Conservation (phyloP, 805 yeast species). For the Kazachstania viticola region DNA sequence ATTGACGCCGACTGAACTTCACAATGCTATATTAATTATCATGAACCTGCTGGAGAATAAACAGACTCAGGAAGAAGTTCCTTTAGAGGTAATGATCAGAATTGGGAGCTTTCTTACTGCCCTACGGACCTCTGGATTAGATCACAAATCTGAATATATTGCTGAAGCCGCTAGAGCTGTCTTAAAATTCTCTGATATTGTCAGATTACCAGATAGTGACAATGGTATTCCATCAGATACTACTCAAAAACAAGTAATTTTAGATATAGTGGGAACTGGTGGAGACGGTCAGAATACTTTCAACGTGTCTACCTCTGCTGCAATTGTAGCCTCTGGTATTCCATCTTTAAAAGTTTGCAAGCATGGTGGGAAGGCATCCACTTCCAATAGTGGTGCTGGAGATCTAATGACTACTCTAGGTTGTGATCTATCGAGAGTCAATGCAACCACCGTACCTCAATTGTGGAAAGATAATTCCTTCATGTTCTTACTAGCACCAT, state of each 20-base stretch:
- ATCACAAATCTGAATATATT: conserved; percentile 68
- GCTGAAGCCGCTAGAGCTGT: conserved; percentile 79
- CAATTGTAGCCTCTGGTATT: conserved; percentile 90
- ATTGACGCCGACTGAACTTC: conserved; percentile 53
- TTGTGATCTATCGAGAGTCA: conserved; percentile 65
- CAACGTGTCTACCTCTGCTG: conserved; percentile 90
- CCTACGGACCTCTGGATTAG: conserved; percentile 60
- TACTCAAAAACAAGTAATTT: conserved; percentile 1
- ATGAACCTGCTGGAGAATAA: conserved; percentile 48
- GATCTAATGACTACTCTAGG: conserved; percentile 78
- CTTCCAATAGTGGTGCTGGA: conserved; percentile 89
- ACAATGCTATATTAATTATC: conserved; percentile 48
- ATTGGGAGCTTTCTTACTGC: conserved; percentile 72
- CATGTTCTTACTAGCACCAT: conserved; percentile 83
- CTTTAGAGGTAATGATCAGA: conserved; percentile 36
- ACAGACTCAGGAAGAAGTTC: conserved; percentile 1
- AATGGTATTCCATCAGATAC: not conserved
- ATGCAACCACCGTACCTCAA: conserved; percentile 44
- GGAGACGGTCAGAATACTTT: conserved; percentile 98
- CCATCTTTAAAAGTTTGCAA: conserved; percentile 62
- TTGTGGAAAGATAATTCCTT: conserved; percentile 36
- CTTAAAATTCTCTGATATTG: conserved; percentile 47
- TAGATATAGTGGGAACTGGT: conserved; percentile 95
- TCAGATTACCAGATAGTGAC: conserved; percentile 32
- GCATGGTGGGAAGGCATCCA: conserved; percentile 96